Conservation (phyloP, 2,329 filamentous ascomycete genomes). For the Colletotrichum sp. region DNA sequence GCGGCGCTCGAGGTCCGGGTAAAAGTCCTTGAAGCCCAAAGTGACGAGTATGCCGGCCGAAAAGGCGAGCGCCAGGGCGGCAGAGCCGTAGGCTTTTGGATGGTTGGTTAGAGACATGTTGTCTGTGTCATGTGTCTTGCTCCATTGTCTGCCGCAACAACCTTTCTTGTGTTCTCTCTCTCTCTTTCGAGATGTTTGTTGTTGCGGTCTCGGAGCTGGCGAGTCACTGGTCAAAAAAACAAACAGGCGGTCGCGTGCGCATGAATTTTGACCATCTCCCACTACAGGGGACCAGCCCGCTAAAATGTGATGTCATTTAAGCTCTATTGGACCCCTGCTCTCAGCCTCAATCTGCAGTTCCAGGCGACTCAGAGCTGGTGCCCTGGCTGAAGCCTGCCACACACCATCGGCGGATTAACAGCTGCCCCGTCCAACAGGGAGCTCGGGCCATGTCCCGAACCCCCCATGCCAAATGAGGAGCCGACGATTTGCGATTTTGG, state of each 20-base stretch:
- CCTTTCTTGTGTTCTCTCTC: not conserved
- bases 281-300: constrained; percentile 11
- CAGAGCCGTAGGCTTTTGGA: constrained; percentile 65
- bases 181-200: not conserved
- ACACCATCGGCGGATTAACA: constrained; percentile 17
- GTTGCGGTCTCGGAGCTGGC: not conserved
- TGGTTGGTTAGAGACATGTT: constrained; percentile 66
- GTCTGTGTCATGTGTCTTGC: constrained; percentile 16
- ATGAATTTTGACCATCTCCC: not conserved
- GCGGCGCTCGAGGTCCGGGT: constrained; percentile 73
- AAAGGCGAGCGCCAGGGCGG: constrained; percentile 75
- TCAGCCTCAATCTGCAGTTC: constrained; percentile 1
- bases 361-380: not conserved
- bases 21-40: constrained; percentile 79
- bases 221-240: not conserved
- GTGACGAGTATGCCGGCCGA: constrained; percentile 78
- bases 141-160: constrained; percentile 1
- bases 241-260: not conserved
- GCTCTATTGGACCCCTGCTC: not conserved
- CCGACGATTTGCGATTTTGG: constrained; percentile 14
- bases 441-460: constrained; percentile 26
- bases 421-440: constrained; percentile 20
- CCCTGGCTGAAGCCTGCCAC: not conserved
- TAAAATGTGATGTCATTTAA: constrained; percentile 18
- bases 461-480: constrained; percentile 1